A percentile compares a stretch with the other conserved stretches of the same genome.
These are phyloP conservation scores for Artemisia argyi DNA, from an alignment of 129 eudicot species.

Conservation along the genomic window DNA sequence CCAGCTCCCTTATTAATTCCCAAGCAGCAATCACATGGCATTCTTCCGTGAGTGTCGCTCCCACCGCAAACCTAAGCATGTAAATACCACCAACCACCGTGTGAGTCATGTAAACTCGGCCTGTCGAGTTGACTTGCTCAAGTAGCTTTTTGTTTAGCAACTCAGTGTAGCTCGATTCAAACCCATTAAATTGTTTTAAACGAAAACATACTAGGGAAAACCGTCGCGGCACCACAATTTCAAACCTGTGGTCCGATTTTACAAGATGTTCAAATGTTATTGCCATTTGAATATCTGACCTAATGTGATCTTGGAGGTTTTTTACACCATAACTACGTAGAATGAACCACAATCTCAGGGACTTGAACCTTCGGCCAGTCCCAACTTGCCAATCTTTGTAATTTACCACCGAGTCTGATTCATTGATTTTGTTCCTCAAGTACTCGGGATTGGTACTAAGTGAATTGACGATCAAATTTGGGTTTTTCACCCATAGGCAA, in stretches of 20 bases:
- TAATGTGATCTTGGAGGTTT: constrained; percentile 39
- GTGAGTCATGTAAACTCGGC: constrained; percentile 47
- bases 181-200: constrained; percentile 32
- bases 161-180: constrained; percentile 21
- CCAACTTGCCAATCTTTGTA: constrained; percentile 69
- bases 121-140: constrained; percentile 45
- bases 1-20: constrained; percentile 41
- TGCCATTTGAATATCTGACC: constrained; percentile 44
- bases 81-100: constrained; percentile 39
- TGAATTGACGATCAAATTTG: constrained; percentile 28
- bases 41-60: constrained; percentile 49
- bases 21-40: constrained; percentile 48
- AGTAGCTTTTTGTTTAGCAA: constrained; percentile 36
- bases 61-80: constrained; percentile 49
- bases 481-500: constrained; percentile 56
- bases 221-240: constrained; percentile 40
- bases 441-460: constrained; percentile 54
- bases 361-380: constrained; percentile 39
- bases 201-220: constrained; percentile 54
- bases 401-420: constrained; percentile 37
- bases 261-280: constrained; percentile 36
- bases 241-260: constrained; percentile 33
- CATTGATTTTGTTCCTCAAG: constrained; percentile 41
- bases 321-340: constrained; percentile 50
- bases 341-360: constrained; percentile 48